Evolutionary conservation across 1,139 yeast genomes (phyloP).

Genomic region (Protomyces inundatus): DNA sequence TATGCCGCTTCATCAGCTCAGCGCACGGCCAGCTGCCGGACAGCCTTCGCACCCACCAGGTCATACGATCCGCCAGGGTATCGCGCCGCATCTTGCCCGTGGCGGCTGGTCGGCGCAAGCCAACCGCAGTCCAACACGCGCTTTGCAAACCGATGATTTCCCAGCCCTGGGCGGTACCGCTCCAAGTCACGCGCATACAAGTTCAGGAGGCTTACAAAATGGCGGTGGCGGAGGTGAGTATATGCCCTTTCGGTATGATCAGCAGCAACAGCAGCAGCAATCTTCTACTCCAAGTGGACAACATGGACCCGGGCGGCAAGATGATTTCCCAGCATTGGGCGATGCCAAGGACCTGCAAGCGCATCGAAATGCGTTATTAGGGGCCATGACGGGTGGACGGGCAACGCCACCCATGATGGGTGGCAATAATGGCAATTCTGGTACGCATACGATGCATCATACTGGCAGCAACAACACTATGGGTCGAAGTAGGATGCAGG

Average conservation of each 20-base stretch:
- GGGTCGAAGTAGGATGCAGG: neutral
- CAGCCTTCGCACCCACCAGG: constrained; percentile 6
- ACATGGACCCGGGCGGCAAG: neutral
- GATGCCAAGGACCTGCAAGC: constrained; percentile 6
- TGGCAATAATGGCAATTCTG: neutral
- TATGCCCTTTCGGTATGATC: constrained; percentile 19
- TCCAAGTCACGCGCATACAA: neutral
- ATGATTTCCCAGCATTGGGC: neutral
- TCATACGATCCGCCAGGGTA: constrained; percentile 3
- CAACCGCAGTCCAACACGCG: constrained; percentile 8
- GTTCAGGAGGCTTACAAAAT: constrained; percentile 3
- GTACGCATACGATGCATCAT: neutral
- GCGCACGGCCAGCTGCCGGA: constrained; percentile 12
- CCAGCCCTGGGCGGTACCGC: constrained; percentile 18
- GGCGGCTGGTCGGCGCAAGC: constrained; percentile 4
- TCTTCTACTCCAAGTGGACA: neutral
- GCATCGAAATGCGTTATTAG: constrained; percentile 16
- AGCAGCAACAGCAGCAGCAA: constrained; percentile 10
- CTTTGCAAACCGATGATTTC: constrained; percentile 18
- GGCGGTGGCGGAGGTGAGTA: constrained; percentile 3
- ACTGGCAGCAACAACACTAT: neutral
- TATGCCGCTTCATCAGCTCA: constrained; percentile 8
- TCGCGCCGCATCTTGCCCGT: neutral
- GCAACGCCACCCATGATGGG: constrained; percentile 2
- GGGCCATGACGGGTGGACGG: constrained; percentile 24